These are phyloP conservation scores for Cordyceps cateniannulata DNA, from an alignment of 2,329 filamentous ascomycete genomes.

Conservation along the genomic window DNA sequence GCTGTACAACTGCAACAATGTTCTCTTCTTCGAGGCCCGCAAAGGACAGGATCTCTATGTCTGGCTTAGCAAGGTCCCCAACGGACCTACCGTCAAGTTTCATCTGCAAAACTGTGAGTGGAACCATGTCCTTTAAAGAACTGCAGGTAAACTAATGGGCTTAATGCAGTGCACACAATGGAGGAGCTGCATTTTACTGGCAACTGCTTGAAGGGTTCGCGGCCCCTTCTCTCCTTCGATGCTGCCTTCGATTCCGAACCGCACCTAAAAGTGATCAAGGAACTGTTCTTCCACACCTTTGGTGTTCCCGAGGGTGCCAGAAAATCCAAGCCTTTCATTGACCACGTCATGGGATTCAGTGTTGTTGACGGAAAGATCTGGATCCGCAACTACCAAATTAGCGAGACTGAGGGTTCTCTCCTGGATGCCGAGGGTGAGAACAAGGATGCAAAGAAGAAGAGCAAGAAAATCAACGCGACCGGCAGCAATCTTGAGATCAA, in stretches of 20 bases:
- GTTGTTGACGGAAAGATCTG: slow-evolving; percentile 91
- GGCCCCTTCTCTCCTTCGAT: slow-evolving; percentile 89
- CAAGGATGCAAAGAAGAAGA: slow-evolving; percentile 36
- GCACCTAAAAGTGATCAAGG: slow-evolving; percentile 76
- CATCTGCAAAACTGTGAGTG: slow-evolving; percentile 68
- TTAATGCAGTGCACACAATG: slow-evolving; percentile 76
- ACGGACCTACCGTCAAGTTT: slow-evolving; percentile 54
- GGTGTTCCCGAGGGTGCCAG: slow-evolving; percentile 83
- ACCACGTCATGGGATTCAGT: slow-evolving; percentile 90
- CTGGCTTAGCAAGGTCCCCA: slow-evolving; percentile 88
- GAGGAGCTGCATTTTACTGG: slow-evolving; percentile 94
- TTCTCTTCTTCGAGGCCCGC: slow-evolving; percentile 90
- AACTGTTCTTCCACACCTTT: slow-evolving; percentile 84
- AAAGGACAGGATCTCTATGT: slow-evolving; percentile 93
- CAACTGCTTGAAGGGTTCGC: slow-evolving; percentile 90
- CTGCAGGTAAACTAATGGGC: slow-evolving; percentile 18
- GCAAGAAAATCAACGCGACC: slow-evolving; percentile 41
- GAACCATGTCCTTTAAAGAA: not conserved
- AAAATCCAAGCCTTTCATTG: slow-evolving; percentile 92
- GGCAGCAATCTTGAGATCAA: slow-evolving; percentile 75
- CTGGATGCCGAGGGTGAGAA: slow-evolving; percentile 33
- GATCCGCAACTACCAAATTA: slow-evolving; percentile 92
- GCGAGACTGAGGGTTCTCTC: slow-evolving; percentile 65
- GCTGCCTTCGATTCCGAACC: slow-evolving; percentile 75
- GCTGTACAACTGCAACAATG: slow-evolving; percentile 88